Conservation (phyloP, 768 basidiomycete species). For the Austroboletus festivus region DNA sequence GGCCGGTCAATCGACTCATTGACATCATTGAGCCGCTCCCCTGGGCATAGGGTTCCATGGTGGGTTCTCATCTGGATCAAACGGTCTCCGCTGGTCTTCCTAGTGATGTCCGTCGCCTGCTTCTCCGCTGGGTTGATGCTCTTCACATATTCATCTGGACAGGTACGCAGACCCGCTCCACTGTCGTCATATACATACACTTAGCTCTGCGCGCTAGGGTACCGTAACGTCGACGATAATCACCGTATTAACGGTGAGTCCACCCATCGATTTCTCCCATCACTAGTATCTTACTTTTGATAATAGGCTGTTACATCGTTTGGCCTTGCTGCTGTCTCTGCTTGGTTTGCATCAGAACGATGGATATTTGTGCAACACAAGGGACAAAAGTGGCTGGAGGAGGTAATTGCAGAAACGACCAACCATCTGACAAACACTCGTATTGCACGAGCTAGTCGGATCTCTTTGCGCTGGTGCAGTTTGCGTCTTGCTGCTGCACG, state of each 20-base stretch:
- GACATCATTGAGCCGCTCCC: constrained; percentile 42
- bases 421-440: constrained; percentile 27
- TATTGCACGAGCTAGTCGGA: constrained; percentile 23
- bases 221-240: constrained; percentile 65
- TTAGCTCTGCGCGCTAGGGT: constrained; percentile 39
- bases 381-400: constrained; percentile 51
- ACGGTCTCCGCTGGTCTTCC: constrained; percentile 76
- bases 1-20: constrained; percentile 12
- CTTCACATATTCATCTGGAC: constrained; percentile 71
- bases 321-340: constrained; percentile 47
- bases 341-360: constrained; percentile 53
- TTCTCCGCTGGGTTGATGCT: constrained; percentile 77
- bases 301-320: constrained; percentile 38
- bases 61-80: constrained; percentile 81
- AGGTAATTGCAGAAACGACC: constrained; percentile 34
- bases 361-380: constrained; percentile 47
- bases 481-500: constrained; percentile 15
- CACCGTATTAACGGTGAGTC: constrained; percentile 60
- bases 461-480: constrained; percentile 26
- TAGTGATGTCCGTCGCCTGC: constrained; percentile 79
- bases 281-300: constrained; percentile 5
- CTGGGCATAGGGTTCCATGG: constrained; percentile 54
- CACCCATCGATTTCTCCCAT: neutral
- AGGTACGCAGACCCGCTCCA: constrained; percentile 42
- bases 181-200: constrained; percentile 19